These are phyloP conservation scores for Pseudocercospora fijiensis DNA, from an alignment of 2,329 filamentous ascomycete genomes.

Conservation along the genomic window DNA sequence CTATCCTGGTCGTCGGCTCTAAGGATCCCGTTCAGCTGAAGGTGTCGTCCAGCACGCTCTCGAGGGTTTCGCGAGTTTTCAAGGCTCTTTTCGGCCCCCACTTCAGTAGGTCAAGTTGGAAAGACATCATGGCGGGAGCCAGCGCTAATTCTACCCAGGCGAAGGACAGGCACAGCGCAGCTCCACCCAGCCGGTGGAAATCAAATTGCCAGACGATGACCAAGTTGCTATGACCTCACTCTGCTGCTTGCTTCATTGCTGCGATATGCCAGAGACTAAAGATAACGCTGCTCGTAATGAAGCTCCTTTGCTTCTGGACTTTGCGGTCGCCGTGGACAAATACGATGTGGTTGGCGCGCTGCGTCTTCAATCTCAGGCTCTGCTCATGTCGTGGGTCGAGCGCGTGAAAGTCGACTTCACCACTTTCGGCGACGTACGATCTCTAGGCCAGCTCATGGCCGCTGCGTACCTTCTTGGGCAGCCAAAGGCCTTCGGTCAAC, in stretches of 20 bases:
- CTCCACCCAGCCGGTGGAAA: not conserved
- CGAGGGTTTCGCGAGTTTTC: not conserved
- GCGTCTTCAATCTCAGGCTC: too few species aligned
- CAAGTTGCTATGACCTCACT: conserved; percentile 8
- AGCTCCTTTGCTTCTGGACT: too few species aligned
- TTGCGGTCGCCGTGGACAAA: too few species aligned
- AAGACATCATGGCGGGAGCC: not conserved
- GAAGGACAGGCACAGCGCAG: conserved; percentile 1
- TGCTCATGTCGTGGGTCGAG: too few species aligned
- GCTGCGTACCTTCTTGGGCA: too few species aligned
- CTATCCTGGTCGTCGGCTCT: not conserved
- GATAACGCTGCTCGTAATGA: too few species aligned
- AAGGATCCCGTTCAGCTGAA: not conserved
- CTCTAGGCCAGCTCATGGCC: too few species aligned
- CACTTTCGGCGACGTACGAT: too few species aligned
- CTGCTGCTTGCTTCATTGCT: conserved; percentile 7
- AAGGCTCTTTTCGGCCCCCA: conserved; percentile 8
- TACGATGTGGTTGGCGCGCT: too few species aligned
- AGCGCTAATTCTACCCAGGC: not conserved
- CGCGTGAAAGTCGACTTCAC: too few species aligned
- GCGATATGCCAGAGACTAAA: not conserved
- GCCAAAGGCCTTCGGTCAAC: too few species aligned
- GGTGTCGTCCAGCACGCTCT: not conserved
- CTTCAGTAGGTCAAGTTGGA: not conserved
- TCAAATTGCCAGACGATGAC: conserved; percentile 13